These are phyloP conservation scores for Lentinula lateritia DNA, from an alignment of 768 basidiomycete species.

Conservation along the genomic window DNA sequence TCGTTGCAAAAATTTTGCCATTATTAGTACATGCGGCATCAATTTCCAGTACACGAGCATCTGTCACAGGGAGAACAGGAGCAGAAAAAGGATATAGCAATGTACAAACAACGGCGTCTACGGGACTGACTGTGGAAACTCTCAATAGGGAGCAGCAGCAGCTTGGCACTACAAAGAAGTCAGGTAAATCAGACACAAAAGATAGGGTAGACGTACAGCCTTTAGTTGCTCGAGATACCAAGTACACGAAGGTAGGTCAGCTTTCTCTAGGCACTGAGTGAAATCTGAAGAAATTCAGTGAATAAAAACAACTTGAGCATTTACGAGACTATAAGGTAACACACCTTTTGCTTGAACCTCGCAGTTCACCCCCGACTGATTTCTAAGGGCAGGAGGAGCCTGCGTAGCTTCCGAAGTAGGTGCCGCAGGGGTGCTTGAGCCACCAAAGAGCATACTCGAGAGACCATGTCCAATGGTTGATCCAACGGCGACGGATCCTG, in stretches of 20 bases:
- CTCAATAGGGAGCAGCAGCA: constrained; percentile 55
- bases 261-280: constrained; percentile 79
- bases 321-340: constrained; percentile 8
- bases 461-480: constrained; percentile 89
- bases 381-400: constrained; percentile 43
- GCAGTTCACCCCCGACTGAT: constrained; percentile 40
- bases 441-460: constrained; percentile 86
- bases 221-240: constrained; percentile 90
- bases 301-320: background rate
- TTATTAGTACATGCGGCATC: no score
- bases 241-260: constrained; percentile 70
- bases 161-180: constrained; percentile 57
- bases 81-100: no score
- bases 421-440: constrained; percentile 34
- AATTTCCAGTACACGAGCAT: no score
- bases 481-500: constrained; percentile 85
- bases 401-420: constrained; percentile 39
- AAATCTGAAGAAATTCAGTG: constrained; percentile 48
- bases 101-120: no score
- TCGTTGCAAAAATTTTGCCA: no score
- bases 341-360: constrained; percentile 78
- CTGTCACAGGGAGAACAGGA: no score
- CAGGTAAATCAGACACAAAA: constrained; percentile 8
- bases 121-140: background rate
- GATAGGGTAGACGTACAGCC: constrained; percentile 48